These are phyloP conservation scores for Lasiodiplodia gonubiensis DNA, from an alignment of 2,329 filamentous ascomycete genomes.

Conservation along the genomic window DNA sequence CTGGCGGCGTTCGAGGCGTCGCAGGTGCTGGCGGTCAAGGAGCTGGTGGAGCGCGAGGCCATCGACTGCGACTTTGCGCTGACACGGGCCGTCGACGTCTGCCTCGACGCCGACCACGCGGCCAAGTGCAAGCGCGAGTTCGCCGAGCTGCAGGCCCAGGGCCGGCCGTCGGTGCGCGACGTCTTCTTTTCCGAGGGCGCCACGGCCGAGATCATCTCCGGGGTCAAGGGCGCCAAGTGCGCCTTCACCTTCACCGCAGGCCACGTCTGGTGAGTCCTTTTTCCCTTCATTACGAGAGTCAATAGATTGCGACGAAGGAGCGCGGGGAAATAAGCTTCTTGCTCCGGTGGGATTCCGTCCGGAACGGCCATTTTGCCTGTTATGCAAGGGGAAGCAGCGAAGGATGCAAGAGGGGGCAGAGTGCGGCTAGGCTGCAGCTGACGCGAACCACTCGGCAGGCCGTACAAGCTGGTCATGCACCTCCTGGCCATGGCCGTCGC, in stretches of 20 bases:
- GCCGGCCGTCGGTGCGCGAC: conserved; percentile 33
- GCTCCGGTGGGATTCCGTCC: background rate
- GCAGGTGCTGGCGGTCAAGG: conserved; percentile 31
- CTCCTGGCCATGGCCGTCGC: conserved; percentile 32
- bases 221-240: conserved; percentile 33
- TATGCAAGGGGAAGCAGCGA: background rate
- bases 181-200: conserved; percentile 30
- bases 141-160: conserved; percentile 26
- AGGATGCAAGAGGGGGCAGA: background rate
- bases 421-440: conserved; percentile 11
- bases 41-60: conserved; percentile 33
- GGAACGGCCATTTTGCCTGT: background rate
- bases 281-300: conserved; percentile 18
- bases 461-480: conserved; percentile 40
- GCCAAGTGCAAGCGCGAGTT: conserved; percentile 28
- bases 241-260: conserved; percentile 32
- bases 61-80: conserved; percentile 38
- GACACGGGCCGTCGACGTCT: conserved; percentile 32
- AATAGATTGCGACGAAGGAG: conserved; percentile 4
- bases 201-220: conserved; percentile 33
- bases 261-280: conserved; percentile 28
- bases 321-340: conserved; percentile 23
- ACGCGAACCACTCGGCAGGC: conserved; percentile 30
- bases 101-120: conserved; percentile 28
- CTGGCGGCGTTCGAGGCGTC: conserved; percentile 32